These are phyloP conservation scores for Porcisia deanei DNA, from an alignment of 208 protist genomes.

Conservation along the genomic window DNA sequence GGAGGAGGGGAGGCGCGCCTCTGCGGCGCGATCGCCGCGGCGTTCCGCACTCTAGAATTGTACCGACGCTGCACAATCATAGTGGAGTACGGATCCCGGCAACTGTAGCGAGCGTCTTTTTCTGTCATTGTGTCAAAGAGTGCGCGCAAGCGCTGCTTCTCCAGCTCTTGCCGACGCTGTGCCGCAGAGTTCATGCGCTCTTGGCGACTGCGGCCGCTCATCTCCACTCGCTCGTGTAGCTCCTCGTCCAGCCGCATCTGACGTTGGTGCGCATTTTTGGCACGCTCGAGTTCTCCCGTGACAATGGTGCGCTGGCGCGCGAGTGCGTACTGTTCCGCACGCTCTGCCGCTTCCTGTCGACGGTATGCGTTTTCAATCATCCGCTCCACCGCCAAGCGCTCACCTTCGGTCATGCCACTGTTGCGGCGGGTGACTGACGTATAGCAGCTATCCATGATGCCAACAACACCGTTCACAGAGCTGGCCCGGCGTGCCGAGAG, in stretches of 20 bases:
- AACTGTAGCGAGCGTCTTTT: conserved; percentile 27
- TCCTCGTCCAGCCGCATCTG: conserved; percentile 12
- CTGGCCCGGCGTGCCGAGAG: conserved; percentile 37
- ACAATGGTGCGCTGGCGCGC: conserved; percentile 36
- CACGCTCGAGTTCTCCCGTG: conserved; percentile 44
- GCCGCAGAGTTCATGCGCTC: conserved; percentile 25
- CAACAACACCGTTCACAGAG: conserved; percentile 29
- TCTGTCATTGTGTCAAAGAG: conserved; percentile 21
- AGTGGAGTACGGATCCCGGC: conserved; percentile 45
- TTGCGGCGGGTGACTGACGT: conserved; percentile 7
- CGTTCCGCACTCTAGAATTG: conserved; percentile 4
- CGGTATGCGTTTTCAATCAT: conserved; percentile 67
- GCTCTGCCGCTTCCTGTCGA: conserved; percentile 40
- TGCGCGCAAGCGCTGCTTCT: conserved; percentile 29
- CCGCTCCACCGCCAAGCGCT: conserved; percentile 44
- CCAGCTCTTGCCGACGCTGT: conserved; percentile 35
- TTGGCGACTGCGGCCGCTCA: conserved; percentile 14
- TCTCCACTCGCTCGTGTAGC: conserved; percentile 13
- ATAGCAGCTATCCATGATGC: conserved; percentile 15
- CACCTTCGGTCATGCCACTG: conserved; percentile 43
- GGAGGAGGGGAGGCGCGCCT: conserved; percentile 6
- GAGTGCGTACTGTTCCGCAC: conserved; percentile 32
- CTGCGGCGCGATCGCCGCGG: conserved; percentile 9
- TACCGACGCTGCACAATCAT: conserved; percentile 43
- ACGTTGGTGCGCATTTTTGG: conserved; percentile 34